Conservation (phyloP, 192 early-diverging fungal species). For the Podochytrium sp. region DNA sequence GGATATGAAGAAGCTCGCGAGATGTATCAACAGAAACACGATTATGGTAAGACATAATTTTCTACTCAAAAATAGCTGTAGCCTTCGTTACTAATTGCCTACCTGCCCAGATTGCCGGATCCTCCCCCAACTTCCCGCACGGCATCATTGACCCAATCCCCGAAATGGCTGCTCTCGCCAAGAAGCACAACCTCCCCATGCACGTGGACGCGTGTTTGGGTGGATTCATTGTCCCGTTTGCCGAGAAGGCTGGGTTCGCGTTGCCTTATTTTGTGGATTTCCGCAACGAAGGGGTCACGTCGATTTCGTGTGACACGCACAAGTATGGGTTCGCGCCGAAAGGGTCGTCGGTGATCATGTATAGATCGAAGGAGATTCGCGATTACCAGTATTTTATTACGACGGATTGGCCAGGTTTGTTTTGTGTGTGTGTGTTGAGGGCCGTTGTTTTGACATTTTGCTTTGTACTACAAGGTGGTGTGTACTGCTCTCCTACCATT, state of each 20-base stretch:
- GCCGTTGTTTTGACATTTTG: neutral
- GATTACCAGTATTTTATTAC: constrained; percentile 91
- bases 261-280: constrained; percentile 81
- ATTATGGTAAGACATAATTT: constrained; percentile 60
- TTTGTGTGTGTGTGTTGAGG: neutral
- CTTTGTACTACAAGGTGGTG: no score
- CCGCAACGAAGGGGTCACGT: constrained; percentile 87
- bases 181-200: constrained; percentile 80
- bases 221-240: constrained; percentile 91
- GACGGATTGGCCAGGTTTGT: constrained; percentile 90
- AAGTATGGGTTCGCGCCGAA: constrained; percentile 99
- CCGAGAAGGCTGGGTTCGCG: constrained; percentile 91
- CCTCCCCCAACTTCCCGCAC: constrained; percentile 90
- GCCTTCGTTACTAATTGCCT: constrained; percentile 5
- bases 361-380: constrained; percentile 73
- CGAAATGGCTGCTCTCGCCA: constrained; percentile 75
- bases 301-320: constrained; percentile 96
- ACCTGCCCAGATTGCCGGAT: constrained; percentile 72
- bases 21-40: constrained; percentile 90
- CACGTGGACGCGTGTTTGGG: constrained; percentile 98
- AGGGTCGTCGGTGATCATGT: constrained; percentile 96
- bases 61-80: neutral
- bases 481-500: constrained; percentile 91
- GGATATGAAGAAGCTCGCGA: constrained; percentile 72
- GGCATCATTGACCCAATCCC: constrained; percentile 92